Evolutionary conservation across 2,329 filamentous ascomycete genomes (phyloP), one percentile per base, ranked within the genome.

Genomic region (Aspergillus jensenii): DNA sequence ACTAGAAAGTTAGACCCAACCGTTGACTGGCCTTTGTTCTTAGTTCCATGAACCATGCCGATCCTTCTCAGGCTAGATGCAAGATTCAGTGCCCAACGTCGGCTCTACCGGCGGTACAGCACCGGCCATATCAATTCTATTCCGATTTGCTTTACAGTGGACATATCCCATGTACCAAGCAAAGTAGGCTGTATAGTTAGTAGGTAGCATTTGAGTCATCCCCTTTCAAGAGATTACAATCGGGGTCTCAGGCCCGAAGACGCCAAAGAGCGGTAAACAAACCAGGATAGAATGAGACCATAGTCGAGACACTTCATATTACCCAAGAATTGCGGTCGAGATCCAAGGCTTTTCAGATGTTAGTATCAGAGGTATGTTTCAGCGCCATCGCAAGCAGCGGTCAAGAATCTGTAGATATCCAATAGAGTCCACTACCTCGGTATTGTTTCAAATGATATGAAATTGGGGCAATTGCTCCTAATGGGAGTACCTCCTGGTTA

Each of bases 81-180:
- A 54, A 43, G 44, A 41, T 17, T 23, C 21, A 48, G 52, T 54
- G 52, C 52, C 52, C 52, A 54, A 54, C 44, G 35, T 40, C 46
- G n/a, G 21, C 27, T 48, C 44, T 48, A 19, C 37, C 51, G 17
- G 25, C 45, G 19, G 17, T 39, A 48, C 21, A 27, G 47, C 40
- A 35, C 37, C 41, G 3, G 52, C 41, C 52, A 54, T 48, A 44
- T 25, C 9, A 40, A n/a, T 23, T 3, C 12, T 52, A 7, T 8
- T 31, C 23, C 19, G 14, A 7, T 9, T 31, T 27, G 44, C 27
- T 46, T n/a, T 48, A 21, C 31, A 48, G 14, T 35, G 31, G 45
- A 35, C 45, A 35, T 35, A 35, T 23, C 45, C 27, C n/a, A 48
- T 48, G 45, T 27, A 21, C 4, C n/a, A 19, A 17, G 23, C 6